These are phyloP conservation scores for Diaporthe velutina DNA, from an alignment of 2,329 filamentous ascomycete genomes.

Conservation along the genomic window DNA sequence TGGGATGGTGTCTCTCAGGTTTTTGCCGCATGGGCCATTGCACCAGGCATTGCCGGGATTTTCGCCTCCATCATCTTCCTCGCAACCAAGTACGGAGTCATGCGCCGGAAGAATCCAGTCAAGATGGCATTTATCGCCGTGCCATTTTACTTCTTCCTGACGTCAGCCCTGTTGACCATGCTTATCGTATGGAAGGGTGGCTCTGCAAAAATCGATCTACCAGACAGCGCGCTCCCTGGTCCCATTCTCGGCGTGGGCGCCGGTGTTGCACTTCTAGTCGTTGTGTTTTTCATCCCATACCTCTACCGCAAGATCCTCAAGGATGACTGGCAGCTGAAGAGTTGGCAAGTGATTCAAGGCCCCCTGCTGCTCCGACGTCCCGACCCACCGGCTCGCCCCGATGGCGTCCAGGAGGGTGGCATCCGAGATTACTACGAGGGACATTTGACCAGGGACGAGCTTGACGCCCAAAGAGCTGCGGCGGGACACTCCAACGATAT, in stretches of 20 bases:
- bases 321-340: constrained; percentile 71
- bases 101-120: constrained; percentile 66
- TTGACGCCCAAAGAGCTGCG: constrained; percentile 55
- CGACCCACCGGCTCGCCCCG: constrained; percentile 58
- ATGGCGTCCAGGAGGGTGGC: constrained; percentile 51
- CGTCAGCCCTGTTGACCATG: constrained; percentile 67
- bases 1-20: constrained; percentile 69
- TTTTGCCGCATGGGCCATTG: constrained; percentile 72
- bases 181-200: constrained; percentile 71
- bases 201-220: constrained; percentile 60
- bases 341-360: constrained; percentile 66
- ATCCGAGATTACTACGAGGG: constrained; percentile 70
- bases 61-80: constrained; percentile 69
- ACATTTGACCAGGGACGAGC: constrained; percentile 66
- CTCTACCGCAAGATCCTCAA: constrained; percentile 69
- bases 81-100: constrained; percentile 68
- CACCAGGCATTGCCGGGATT: constrained; percentile 65
- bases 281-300: constrained; percentile 70
- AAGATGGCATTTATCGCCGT: constrained; percentile 65
- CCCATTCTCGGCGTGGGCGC: constrained; percentile 67
- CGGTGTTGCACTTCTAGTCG: constrained; percentile 62
- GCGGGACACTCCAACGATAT: constrained; percentile 1
- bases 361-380: constrained; percentile 64
- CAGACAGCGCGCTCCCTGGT: constrained; percentile 61
- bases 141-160: constrained; percentile 70